Percentiles rank a stretch among this genome's conserved stretches.
Evolutionary conservation across 2,329 filamentous ascomycete genomes (phyloP).

Genomic region (Fusarium nelsonii): DNA sequence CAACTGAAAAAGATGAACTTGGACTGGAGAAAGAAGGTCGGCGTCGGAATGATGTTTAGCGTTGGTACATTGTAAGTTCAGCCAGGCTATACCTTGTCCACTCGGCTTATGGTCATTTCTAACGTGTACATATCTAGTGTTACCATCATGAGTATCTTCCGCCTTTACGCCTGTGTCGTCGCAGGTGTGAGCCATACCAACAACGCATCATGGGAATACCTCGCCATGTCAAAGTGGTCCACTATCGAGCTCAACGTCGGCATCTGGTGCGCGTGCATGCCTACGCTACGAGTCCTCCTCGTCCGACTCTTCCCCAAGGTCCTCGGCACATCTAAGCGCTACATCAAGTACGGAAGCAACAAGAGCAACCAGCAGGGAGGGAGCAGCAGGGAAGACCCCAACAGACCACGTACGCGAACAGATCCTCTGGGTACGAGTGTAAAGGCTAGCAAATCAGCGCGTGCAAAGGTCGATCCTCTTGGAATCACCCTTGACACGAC

Average conservation of each 20-base stretch:
- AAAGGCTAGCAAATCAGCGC: neutral
- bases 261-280: neutral
- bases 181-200: neutral
- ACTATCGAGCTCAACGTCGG: neutral
- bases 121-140: neutral
- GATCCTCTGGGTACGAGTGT: neutral
- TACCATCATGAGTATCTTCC: neutral
- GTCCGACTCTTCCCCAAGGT: neutral
- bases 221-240: conserved; percentile 4
- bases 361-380: neutral
- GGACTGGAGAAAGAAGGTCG: conserved; percentile 61
- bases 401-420: neutral
- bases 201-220: neutral
- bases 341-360: neutral
- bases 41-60: conserved; percentile 63
- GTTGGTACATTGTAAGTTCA: conserved; percentile 59
- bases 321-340: neutral
- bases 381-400: no score
- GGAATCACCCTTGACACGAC: neutral
- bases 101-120: rapidly evolving
- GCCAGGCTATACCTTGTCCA: rapidly evolving
- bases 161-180: neutral
- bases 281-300: neutral
- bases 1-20: conserved; percentile 58
- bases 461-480: no score